Percentiles rank a stretch among this genome's conserved stretches.
These are phyloP conservation scores for Pseudodiploospora longispora DNA, from an alignment of 2,329 filamentous ascomycete genomes.

Conservation along the genomic window DNA sequence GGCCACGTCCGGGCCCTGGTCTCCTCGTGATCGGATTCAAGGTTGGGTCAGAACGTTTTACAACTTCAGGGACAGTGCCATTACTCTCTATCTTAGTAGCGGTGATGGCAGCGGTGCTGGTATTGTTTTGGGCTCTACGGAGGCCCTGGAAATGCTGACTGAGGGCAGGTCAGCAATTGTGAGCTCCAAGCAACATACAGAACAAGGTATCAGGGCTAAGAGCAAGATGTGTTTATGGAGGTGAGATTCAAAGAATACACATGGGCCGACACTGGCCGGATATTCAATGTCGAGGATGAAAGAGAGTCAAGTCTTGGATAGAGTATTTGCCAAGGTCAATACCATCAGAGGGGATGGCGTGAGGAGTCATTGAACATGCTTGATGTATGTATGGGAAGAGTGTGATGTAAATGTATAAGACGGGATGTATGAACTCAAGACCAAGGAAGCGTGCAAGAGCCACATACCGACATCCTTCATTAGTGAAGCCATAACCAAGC, in stretches of 20 bases:
- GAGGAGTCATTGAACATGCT: not conserved
- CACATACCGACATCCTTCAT: slow-evolving; percentile 56
- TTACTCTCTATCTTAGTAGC: slow-evolving; percentile 31
- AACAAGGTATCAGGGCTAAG: not conserved
- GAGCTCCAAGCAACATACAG: no score
- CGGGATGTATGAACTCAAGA: not conserved
- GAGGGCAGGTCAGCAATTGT: not conserved
- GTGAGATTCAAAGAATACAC: no score
- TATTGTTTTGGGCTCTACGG: slow-evolving; percentile 42
- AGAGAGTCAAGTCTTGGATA: no score
- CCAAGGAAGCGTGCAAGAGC: not conserved
- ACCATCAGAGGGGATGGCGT: no score
- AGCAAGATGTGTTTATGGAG: no score
- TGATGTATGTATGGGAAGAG: not conserved
- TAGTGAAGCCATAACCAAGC: slow-evolving; percentile 54
- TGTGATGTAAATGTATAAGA: not conserved
- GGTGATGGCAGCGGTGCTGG: no score
- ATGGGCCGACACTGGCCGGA: no score
- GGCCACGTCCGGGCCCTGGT: slow-evolving; percentile 49
- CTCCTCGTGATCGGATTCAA: slow-evolving; percentile 52
- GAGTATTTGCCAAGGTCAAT: no score
- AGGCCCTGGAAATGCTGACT: slow-evolving; percentile 57
- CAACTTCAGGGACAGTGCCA: slow-evolving; percentile 23
- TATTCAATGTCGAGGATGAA: no score
- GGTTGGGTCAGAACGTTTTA: slow-evolving; percentile 40